Evolutionary conservation across 345 rosid species (phyloP).

Genomic region (Salix brachista): DNA sequence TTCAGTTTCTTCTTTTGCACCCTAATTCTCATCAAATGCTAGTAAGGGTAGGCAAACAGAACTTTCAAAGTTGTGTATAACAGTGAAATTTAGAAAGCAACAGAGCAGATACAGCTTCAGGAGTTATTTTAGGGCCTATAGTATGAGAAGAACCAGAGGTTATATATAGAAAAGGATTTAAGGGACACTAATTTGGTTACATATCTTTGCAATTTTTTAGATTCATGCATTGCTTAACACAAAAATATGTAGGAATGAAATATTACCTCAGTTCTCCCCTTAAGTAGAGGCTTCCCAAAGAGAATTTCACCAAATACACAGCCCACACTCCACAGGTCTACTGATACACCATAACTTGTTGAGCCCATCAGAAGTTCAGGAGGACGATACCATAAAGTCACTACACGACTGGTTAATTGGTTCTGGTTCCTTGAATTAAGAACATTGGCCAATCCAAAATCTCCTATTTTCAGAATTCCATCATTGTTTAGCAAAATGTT

Average conservation of each 20-base stretch:
- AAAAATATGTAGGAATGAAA: not conserved
- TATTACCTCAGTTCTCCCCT: slow-evolving; percentile 75
- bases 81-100: not conserved
- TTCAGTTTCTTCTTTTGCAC: no score
- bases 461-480: slow-evolving; percentile 64
- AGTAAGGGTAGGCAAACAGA: no score
- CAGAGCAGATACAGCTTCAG: not conserved
- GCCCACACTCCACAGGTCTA: slow-evolving; percentile 79
- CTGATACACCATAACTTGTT: slow-evolving; percentile 58
- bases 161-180: not conserved
- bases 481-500: slow-evolving; percentile 69
- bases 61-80: no score
- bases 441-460: slow-evolving; percentile 69
- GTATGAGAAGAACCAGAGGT: not conserved
- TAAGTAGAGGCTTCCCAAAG: slow-evolving; percentile 59
- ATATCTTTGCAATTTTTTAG: no score
- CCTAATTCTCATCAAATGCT: no score
- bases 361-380: slow-evolving; percentile 88
- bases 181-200: not conserved
- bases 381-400: slow-evolving; percentile 80
- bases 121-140: not conserved
- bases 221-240: no score
- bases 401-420: slow-evolving; percentile 70
- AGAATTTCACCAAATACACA: slow-evolving; percentile 71
- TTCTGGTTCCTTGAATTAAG: slow-evolving; percentile 43